These are phyloP conservation scores for Pseudocercospora fijiensis DNA, from an alignment of 2,329 filamentous ascomycete species.

Conservation along the genomic window DNA sequence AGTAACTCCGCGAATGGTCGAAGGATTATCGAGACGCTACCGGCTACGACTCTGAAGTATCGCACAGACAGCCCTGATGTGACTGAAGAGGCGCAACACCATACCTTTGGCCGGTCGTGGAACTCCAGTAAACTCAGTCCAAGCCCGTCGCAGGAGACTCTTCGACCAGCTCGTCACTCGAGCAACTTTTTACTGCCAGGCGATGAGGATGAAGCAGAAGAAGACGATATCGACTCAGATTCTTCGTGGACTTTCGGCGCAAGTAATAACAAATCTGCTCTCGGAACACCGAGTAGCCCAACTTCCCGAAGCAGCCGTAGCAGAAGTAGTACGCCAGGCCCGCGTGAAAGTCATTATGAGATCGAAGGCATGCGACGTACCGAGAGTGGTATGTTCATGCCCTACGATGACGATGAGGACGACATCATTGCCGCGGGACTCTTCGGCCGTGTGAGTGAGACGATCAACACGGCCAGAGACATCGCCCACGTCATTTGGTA, in stretches of 20 bases:
- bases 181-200: constrained; percentile 56
- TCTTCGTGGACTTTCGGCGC: constrained; percentile 39
- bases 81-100: constrained; percentile 35
- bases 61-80: constrained; percentile 71
- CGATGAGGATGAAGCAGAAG: constrained; percentile 24
- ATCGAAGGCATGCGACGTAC: constrained; percentile 71
- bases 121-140: constrained; percentile 55
- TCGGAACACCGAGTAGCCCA: constrained; percentile 28
- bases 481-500: constrained; percentile 65
- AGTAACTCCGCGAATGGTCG: constrained; percentile 57
- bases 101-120: constrained; percentile 47
- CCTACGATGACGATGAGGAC: constrained; percentile 69
- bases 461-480: constrained; percentile 64
- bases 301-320: constrained; percentile 34
- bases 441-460: constrained; percentile 78
- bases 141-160: constrained; percentile 78
- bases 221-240: constrained; percentile 29
- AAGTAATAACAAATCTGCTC: constrained; percentile 36
- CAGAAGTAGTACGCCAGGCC: constrained; percentile 21
- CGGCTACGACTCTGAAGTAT: constrained; percentile 84
- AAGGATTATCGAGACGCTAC: constrained; percentile 84
- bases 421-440: constrained; percentile 57
- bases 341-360: constrained; percentile 42
- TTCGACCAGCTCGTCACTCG: constrained; percentile 68
- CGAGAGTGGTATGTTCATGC: constrained; percentile 87